Evolutionary conservation across 2,329 filamentous ascomycete genomes (phyloP), one percentile per base, ranked within the genome.

Genomic region (Paracoccidioides lutzii): DNA sequence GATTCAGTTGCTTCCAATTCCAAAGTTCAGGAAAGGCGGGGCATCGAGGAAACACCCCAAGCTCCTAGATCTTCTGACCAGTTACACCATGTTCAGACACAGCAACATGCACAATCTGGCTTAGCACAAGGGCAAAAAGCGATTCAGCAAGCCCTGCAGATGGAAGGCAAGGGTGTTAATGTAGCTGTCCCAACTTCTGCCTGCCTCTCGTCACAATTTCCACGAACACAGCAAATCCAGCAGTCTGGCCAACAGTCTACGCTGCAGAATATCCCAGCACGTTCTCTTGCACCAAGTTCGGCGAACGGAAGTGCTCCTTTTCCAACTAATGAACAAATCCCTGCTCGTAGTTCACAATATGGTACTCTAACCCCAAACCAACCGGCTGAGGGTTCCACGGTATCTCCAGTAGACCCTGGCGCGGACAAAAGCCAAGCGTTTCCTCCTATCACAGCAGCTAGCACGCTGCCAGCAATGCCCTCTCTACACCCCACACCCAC

Each of bases 311-410:
- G 64, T 22, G 50, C 51, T 38, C 52, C 57, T 5, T 51, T 60
- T 37, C 59, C 63, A n/a, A 52, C 60, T 38, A 57, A 65, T 28
- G 63, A 63, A 50, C 62, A 63, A n/a, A 45, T 46, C 12, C 50
- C 62, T 52, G 60, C 58, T 1, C 61, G 62, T 49, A 40, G 52
- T 38, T 56, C 59, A 22, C 53, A 51, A 28, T 55, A 53, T 48
- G 30, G 52, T 15, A 30, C 12, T 55, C 37, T 46, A 40, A 15
- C 54, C 55, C 22, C 55, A 55, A 49, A 53, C 50, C 43, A 58
- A 52, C 5, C 46, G 46, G 14, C 15, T 50, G 28, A 43, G 30
- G 14, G 32, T 35, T 45, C 45, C 54, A 15, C 40, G 33, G 48
- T 37, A 40, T 40, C 52, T 37, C 32, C 28, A 15, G 35, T n/a